Evolutionary conservation across 495 filamentous ascomycete species (phyloP).

Genomic region (Podospora didyma): DNA sequence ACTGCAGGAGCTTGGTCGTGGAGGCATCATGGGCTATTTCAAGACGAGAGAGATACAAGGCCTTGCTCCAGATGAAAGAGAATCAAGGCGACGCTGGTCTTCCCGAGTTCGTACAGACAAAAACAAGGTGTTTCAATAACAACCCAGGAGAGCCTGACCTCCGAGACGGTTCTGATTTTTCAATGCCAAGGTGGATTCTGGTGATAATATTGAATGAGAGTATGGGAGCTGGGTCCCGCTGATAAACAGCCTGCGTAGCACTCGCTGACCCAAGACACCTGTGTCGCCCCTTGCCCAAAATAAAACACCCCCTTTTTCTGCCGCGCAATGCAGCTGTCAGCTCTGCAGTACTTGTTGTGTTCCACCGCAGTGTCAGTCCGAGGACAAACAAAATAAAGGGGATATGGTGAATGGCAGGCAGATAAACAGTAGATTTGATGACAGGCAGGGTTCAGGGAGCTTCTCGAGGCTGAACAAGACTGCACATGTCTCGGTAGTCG

Average conservation of each 20-base stretch:
- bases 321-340: background rate
- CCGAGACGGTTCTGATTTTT: constrained; percentile 2
- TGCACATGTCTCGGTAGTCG: no score
- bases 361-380: no score
- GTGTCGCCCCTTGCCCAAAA: background rate
- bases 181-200: background rate
- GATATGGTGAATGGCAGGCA: no score
- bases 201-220: background rate
- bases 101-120: constrained; percentile 4
- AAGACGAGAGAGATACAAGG: background rate
- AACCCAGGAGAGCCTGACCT: background rate
- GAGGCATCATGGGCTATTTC: constrained; percentile 13
- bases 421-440: no score
- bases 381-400: no score
- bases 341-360: no score
- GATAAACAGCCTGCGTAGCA: constrained; percentile 1
- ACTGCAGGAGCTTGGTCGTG: background rate
- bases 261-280: background rate
- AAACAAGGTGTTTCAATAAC: background rate
- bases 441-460: no score
- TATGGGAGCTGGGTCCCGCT: background rate
- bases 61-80: constrained; percentile 14
- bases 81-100: constrained; percentile 19
- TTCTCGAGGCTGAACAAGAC: no score
- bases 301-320: background rate